Base-by-base conservation (phyloP, 2,329 filamentous ascomycete genomes). In the Colletotrichum chlorophyti region DNA sequence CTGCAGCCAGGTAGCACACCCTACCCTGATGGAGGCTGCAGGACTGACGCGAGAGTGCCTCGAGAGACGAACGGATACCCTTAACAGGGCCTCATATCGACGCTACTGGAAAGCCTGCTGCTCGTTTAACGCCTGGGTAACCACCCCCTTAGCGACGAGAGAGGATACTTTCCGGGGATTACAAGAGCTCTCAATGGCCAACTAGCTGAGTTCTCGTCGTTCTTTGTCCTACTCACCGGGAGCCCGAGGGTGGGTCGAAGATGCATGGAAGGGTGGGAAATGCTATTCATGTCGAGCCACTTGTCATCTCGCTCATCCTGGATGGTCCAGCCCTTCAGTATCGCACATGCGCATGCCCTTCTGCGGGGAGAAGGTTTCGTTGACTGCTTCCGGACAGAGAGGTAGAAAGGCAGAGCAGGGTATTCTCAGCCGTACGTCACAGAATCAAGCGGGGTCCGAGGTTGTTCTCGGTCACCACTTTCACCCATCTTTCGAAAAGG, bases 341-440 rank as follows among this genome's bases (percentile, higher is more conserved):
- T 38, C 32, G 17, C 31, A 43, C 34, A 41, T 38, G 51, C 45
- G 31, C 32, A 21, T 46, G 5, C n/a, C 35, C 55, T 55, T 49
- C n/a, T n/a, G n/a, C n/a, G 35, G 50, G 42, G 15, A 31, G n/a
- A n/a, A 21, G 17, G 43, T n/a, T n/a, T n/a, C n/a, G n/a, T n/a
- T n/a, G n/a, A n/a, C n/a, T n/a, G n/a, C n/a, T n/a, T n/a, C n/a
- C n/a, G n/a, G n/a, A n/a, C n/a, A n/a, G n/a, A n/a, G n/a, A n/a
- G n/a, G n/a, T n/a, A n/a, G n/a, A n/a, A n/a, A n/a, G n/a, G n/a
- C n/a, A n/a, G n/a, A n/a, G n/a, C n/a, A n/a, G n/a, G n/a, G n/a
- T n/a, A n/a, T n/a, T n/a, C n/a, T n/a, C n/a, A n/a, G n/a, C n/a
- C n/a, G n/a, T n/a, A n/a, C n/a, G n/a, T n/a, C n/a, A n/a, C n/a